A percentile compares a stretch with the other conserved stretches of the same genome.
phyloP scores from a whole-genome alignment of 129 eudicot species.

The Centaurea solstitialis region DNA sequence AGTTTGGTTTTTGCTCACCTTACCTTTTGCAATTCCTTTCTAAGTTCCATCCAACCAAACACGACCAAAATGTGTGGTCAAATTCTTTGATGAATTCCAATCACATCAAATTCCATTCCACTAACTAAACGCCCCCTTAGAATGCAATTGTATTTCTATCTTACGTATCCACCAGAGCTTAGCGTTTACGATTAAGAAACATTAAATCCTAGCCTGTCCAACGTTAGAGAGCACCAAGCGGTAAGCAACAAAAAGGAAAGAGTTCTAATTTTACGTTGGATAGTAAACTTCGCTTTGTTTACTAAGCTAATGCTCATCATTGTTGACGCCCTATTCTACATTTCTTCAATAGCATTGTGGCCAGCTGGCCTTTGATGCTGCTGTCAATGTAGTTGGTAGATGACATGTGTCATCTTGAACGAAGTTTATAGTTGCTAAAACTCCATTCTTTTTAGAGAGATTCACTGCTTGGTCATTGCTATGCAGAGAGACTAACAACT shows the following conservation, averaged over 20 bases:
- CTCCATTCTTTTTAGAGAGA: neutral
- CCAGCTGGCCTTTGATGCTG: neutral
- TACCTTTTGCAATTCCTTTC: too few species aligned
- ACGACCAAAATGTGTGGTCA: too few species aligned
- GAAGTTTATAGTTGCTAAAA: neutral
- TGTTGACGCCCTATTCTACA: neutral
- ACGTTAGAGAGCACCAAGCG: neutral
- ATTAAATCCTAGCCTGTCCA: neutral
- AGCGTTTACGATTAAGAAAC: neutral
- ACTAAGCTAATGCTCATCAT: neutral
- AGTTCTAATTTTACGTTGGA: neutral
- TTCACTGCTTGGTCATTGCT: constrained; percentile 17
- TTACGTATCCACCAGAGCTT: neutral
- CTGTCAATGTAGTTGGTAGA: neutral
- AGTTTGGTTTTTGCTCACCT: too few species aligned
- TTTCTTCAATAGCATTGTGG: neutral
- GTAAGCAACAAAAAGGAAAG: neutral
- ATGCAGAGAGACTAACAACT: constrained; percentile 70
- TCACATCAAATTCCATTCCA: too few species aligned
- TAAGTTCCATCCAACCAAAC: too few species aligned
- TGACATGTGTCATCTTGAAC: neutral
- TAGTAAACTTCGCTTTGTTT: neutral
- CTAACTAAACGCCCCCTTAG: too few species aligned
- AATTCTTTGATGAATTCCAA: too few species aligned
- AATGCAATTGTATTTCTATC: neutral